These are phyloP conservation scores for Entonaema liquescens DNA, from an alignment of 495 filamentous ascomycete species.

Conservation along the genomic window DNA sequence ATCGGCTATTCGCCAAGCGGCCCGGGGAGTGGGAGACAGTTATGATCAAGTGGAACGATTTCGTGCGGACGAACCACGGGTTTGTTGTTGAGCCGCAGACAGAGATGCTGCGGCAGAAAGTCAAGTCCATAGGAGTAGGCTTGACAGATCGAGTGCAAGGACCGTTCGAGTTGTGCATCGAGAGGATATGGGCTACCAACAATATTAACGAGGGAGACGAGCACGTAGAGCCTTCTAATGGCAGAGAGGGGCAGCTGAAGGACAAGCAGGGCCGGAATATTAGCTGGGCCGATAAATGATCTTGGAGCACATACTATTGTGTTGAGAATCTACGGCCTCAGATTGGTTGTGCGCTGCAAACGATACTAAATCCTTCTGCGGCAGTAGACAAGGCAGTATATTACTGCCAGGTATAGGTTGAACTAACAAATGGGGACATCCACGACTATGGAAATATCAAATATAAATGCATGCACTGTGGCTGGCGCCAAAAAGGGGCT, in stretches of 20 bases:
- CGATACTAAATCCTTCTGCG: neutral
- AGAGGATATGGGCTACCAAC: constrained; percentile 85
- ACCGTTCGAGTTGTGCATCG: constrained; percentile 82
- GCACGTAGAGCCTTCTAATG: constrained; percentile 26
- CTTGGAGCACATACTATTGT: neutral
- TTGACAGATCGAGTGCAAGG: constrained; percentile 89
- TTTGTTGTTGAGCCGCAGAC: constrained; percentile 90
- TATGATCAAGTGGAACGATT: constrained; percentile 85
- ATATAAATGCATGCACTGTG: neutral
- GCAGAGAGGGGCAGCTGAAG: constrained; percentile 52
- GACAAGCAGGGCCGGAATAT: constrained; percentile 58
- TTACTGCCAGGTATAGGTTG: neutral
- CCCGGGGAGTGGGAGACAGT: constrained; percentile 94
- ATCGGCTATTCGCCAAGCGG: constrained; percentile 82
- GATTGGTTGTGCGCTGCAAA: neutral
- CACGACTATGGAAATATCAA: neutral
- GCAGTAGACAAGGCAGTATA: neutral
- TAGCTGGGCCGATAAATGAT: constrained; percentile 52
- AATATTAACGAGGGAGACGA: constrained; percentile 54
- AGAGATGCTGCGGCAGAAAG: constrained; percentile 82
- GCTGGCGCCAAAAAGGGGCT: neutral
- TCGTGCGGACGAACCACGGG: constrained; percentile 93
- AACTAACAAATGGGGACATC: neutral
- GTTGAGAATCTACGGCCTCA: neutral
- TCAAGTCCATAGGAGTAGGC: constrained; percentile 85